Percentiles rank a stretch among this genome's conserved stretches.
Conservation (phyloP, 148 eudicot genomes). For the Vaccinium darrowii region DNA sequence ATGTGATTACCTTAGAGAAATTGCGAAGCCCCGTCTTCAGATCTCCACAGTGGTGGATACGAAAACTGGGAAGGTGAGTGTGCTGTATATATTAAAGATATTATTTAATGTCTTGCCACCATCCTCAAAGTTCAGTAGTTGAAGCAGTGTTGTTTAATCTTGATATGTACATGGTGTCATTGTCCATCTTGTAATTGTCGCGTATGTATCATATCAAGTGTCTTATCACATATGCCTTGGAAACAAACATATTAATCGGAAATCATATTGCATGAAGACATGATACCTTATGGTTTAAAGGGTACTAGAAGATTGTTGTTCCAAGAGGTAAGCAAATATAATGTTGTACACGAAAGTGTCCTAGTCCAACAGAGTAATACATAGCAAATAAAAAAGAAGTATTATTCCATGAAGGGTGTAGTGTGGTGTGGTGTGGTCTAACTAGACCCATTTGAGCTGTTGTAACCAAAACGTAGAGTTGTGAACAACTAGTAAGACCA, state of each 20-base stretch:
- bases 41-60: conserved; percentile 91
- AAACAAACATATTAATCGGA: not conserved
- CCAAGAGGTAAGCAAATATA: not conserved
- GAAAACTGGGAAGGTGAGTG: conserved; percentile 86
- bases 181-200: not conserved
- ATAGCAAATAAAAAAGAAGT: not conserved
- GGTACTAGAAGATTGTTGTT: not conserved
- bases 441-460: not conserved
- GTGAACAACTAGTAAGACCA: not conserved
- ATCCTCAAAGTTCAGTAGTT: not conserved
- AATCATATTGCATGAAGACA: not conserved
- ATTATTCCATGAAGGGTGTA: not conserved
- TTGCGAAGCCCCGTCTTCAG: conserved; percentile 83
- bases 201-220: not conserved
- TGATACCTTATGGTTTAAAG: not conserved
- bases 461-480: not conserved
- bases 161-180: not conserved
- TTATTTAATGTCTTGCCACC: not conserved
- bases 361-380: not conserved
- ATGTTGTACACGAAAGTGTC: not conserved
- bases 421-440: not conserved
- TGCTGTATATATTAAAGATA: not conserved
- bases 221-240: not conserved
- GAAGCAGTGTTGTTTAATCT: not conserved
- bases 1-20: conserved; percentile 85